Evolutionary conservation across 192 early-diverging fungal genomes (phyloP), one percentile per base, ranked within the genome.

Genomic region (Backusella westeae): DNA sequence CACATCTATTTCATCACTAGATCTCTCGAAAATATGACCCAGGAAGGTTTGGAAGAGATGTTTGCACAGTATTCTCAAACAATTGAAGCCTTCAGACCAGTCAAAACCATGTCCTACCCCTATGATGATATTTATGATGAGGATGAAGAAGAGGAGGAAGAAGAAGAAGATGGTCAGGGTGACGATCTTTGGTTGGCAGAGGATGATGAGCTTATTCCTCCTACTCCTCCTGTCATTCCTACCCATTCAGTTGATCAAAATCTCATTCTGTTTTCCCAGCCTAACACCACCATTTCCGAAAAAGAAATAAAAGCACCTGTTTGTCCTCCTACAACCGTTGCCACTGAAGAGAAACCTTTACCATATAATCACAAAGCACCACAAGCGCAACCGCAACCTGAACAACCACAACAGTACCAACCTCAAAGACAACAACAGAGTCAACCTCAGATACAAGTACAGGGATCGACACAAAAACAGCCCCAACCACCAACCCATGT

Each of bases 21-120:
- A 68, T 81, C 82, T 9, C 69, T 83, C 17, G 73, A 77, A 32
- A 76, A 77, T 7, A 80, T 80, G 76, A 77, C 82, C 8, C 78
- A 76, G 52, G 76, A 80, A 38, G 71, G 63, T n/a, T 29, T 83
- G 0, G 82, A 83, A 70, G 66, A 66, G n/a, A 80, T 83, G 4
- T 72, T 83, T 66, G 56, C 56, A n/a, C 71, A 80, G 15, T 83
- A 83, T 73, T 63, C 67, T 1, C 75, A 78, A 21, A 79, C 71
- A 6, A 83, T 83, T 42, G 78, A 83, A 34, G 41, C 76, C 17
- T 75, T 72, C 10, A 68, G 65, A 44, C 69, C 80, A 6, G 34
- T 74, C 2, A 23, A 63, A 9, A 29, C 26, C 10, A 63, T 63
- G 6, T 23, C 19, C 1, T 42, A 63, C 8, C 41, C 42, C 6